Percentiles rank a stretch among this genome's conserved stretches.
Evolutionary conservation across 2,329 filamentous ascomycete genomes (phyloP).

Genomic region (Cadophora malorum): DNA sequence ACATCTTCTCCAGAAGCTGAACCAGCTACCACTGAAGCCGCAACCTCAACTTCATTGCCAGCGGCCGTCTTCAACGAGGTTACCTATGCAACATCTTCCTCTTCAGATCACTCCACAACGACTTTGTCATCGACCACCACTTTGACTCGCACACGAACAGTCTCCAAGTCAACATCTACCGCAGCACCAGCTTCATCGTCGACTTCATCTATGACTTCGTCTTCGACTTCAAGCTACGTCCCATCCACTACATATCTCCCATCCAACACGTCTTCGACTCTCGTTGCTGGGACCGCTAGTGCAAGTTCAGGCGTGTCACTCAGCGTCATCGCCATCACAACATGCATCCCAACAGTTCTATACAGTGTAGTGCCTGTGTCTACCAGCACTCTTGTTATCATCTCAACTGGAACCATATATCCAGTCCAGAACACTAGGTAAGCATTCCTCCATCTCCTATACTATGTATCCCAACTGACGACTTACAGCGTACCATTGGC

Average conservation of each 20-base stretch:
- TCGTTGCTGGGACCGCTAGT: background rate
- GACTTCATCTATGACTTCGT: background rate
- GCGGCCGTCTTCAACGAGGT: slow-evolving; percentile 13
- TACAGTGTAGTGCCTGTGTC: slow-evolving; percentile 20
- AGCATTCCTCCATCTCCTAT: background rate
- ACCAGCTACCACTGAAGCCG: slow-evolving; percentile 5
- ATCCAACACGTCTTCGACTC: slow-evolving; percentile 5
- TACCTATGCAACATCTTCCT: background rate
- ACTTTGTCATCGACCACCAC: slow-evolving; percentile 19
- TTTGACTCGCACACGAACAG: slow-evolving; percentile 16
- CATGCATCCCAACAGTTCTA: slow-evolving; percentile 19
- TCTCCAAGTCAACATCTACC: background rate
- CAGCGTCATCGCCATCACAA: slow-evolving; percentile 25
- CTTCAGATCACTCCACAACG: background rate
- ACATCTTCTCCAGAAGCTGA: slow-evolving; percentile 1
- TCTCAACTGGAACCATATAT: background rate
- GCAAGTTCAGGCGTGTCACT: slow-evolving; percentile 10
- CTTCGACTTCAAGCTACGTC: background rate
- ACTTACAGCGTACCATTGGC: background rate
- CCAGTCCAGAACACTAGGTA: slow-evolving; percentile 18
- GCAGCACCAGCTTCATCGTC: slow-evolving; percentile 10
- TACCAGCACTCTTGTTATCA: background rate
- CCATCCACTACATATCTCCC: slow-evolving; percentile 1
- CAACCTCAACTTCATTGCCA: background rate
- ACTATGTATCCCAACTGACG: background rate